Evolutionary conservation across 805 yeast genomes (phyloP), one percentile per base, ranked within the genome.

Genomic region (Spathaspora passalidarum): DNA sequence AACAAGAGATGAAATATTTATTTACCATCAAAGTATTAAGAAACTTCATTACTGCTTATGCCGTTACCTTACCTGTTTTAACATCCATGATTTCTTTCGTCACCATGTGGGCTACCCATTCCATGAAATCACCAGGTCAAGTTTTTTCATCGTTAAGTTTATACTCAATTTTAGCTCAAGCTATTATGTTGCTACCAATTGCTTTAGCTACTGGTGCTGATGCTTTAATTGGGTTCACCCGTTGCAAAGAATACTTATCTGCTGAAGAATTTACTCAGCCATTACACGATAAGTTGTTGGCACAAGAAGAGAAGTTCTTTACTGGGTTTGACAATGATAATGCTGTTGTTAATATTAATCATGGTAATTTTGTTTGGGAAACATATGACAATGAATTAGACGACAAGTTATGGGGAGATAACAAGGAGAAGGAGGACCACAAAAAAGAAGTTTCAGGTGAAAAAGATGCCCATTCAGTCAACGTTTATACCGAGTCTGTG

Each of bases 121-220:
- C 56, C 19, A 57, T 59, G 56, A 62, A 55, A 46, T 52, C 66
- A 25, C 65, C 75, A 7, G 74, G 69, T 19, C 59, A 60, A 40
- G 70, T 72, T n/a, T 72, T 72, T 47, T 63, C 75, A 7, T 67
- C 76, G 1, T 62, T 73, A 48, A 64, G 73, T 2, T 65, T 73
- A 47, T 72, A 67, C 47, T 56, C 69, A 36, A 70, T 70, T 37
- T 66, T 73, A 55, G 73, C 76, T 10, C 76, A 69, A 50, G 69
- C 73, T 19, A 65, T 69, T 47, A 66, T 69, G 70, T 59, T 70
- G 38, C 59, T 72, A 44, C 78, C 78, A 5, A 57, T 70, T 49
- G 72, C 77, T 9, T 64, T 73, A 52, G 68, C 75, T 8, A 61
- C 73, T 18, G 76, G 72, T 32, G 72, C 76, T 13, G 78, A 73